These are phyloP conservation scores for Globisporangium radiosum DNA, from an alignment of 352 stramenopile genomes.

Conservation along the genomic window DNA sequence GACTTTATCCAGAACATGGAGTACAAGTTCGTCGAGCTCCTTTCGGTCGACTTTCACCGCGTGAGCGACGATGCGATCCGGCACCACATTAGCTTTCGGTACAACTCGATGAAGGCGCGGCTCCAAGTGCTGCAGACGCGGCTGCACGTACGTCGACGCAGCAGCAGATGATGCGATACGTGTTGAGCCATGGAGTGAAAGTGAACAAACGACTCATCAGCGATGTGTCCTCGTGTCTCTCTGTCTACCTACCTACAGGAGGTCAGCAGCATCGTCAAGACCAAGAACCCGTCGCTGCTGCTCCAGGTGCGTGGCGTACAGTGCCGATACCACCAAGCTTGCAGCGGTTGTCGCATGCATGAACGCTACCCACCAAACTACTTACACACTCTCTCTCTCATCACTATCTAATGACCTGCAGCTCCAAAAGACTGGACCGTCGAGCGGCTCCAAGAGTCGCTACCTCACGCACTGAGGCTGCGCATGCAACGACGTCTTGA, in stretches of 20 bases:
- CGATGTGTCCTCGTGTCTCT: not conserved
- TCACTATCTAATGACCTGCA: constrained; percentile 7
- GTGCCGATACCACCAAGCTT: too few relatives aligned
- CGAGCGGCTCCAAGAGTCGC: constrained; percentile 35
- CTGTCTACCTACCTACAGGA: constrained; percentile 34
- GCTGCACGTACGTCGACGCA: constrained; percentile 51
- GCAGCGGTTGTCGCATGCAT: too few relatives aligned
- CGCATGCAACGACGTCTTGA: not conserved
- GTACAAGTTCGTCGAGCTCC: constrained; percentile 95
- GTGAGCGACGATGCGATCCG: constrained; percentile 86
- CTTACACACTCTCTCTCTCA: too few relatives aligned
- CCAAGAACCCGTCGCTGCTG: constrained; percentile 91
- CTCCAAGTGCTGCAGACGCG: constrained; percentile 89
- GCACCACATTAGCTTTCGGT: constrained; percentile 91
- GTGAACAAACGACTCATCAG: too few relatives aligned
- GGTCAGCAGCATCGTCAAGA: constrained; percentile 93
- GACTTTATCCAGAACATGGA: constrained; percentile 97
- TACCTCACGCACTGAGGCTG: constrained; percentile 56
- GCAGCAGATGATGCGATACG: not conserved
- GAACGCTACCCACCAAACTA: too few relatives aligned
- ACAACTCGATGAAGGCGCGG: constrained; percentile 92
- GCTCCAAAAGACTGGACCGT: constrained; percentile 59
- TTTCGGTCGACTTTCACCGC: constrained; percentile 89
- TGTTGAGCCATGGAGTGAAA: too few relatives aligned
- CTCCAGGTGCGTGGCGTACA: constrained; percentile 59